Evolutionary conservation across 2,329 filamentous ascomycete species (phyloP).

Genomic region (Corynespora cassiicola): DNA sequence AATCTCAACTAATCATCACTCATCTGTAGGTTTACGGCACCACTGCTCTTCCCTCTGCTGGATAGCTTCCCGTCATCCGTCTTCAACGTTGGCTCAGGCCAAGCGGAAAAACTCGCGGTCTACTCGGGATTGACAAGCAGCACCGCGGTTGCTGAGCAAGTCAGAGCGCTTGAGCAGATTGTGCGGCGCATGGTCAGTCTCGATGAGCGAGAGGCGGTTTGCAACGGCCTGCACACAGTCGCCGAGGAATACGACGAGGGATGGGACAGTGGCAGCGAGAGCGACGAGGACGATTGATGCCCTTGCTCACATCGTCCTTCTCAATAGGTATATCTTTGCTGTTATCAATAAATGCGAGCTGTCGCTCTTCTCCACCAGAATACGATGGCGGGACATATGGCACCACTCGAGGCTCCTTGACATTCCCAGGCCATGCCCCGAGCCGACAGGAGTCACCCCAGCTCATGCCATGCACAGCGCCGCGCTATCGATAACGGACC

Average conservation of each 20-base stretch:
- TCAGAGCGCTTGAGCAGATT: constrained; percentile 71
- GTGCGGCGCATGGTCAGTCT: constrained; percentile 69
- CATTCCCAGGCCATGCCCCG: constrained; percentile 10
- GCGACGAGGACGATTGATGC: constrained; percentile 68
- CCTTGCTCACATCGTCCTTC: neutral
- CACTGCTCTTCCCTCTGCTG: constrained; percentile 75
- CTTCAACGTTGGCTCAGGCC: constrained; percentile 59
- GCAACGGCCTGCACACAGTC: constrained; percentile 80
- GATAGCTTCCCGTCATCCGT: constrained; percentile 81
- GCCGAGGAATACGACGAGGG: constrained; percentile 89
- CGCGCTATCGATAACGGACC: constrained; percentile 26
- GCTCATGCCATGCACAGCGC: constrained; percentile 17
- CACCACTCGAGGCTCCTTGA: neutral
- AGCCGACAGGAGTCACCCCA: constrained; percentile 11
- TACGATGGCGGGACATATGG: neutral
- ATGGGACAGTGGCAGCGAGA: constrained; percentile 73
- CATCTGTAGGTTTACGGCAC: constrained; percentile 55
- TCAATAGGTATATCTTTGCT: constrained; percentile 4
- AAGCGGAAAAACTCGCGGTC: constrained; percentile 52
- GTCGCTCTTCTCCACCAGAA: constrained; percentile 3
- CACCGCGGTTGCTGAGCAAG: constrained; percentile 71
- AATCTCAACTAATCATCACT: constrained; percentile 21
- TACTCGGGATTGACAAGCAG: constrained; percentile 72
- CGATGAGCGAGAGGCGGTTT: constrained; percentile 84
- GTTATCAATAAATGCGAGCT: constrained; percentile 21